Evolutionary conservation across 2,329 filamentous ascomycete species (phyloP).

Genomic region (Coniochaeta sp.): DNA sequence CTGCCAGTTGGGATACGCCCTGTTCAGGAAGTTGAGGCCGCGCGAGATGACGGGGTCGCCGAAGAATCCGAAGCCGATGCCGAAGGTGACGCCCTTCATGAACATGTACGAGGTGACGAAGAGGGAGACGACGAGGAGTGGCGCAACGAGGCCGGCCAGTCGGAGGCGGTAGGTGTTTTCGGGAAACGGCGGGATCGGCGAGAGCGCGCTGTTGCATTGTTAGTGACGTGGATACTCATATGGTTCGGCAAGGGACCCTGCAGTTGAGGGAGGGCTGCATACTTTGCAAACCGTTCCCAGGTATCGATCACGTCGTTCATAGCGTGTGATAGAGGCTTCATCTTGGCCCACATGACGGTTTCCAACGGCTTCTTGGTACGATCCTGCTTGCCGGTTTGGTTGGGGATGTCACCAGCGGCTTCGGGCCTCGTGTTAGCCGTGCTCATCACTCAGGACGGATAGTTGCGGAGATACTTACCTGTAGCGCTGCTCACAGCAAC

Average conservation of each 20-base stretch:
- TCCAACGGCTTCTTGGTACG: conserved; percentile 76
- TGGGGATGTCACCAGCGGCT: conserved; percentile 38
- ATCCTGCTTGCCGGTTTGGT: conserved; percentile 45
- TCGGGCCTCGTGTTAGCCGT: conserved; percentile 26
- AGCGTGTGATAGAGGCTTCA: conserved; percentile 62
- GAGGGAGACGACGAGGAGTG: conserved; percentile 43
- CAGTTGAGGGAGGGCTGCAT: conserved; percentile 9
- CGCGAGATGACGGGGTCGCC: conserved; percentile 65
- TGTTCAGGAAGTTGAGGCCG: conserved; percentile 52
- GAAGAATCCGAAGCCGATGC: conserved; percentile 70
- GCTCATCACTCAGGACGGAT: not conserved
- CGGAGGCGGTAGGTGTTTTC: conserved; percentile 42
- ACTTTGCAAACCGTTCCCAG: conserved; percentile 43
- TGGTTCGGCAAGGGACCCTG: not conserved
- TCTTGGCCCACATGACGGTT: conserved; percentile 68
- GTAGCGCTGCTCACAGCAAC: conserved; percentile 69
- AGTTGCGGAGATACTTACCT: conserved; percentile 59
- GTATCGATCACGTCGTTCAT: conserved; percentile 41
- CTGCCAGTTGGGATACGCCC: conserved; percentile 62
- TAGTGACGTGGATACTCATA: not conserved
- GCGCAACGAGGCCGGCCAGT: conserved; percentile 44
- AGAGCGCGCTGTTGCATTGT: conserved; percentile 39
- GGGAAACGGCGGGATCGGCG: conserved; percentile 57
- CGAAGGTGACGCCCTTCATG: conserved; percentile 58
- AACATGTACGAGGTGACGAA: conserved; percentile 52